Evolutionary conservation across 257 asterid species (phyloP).

Genomic region (Salvia rosmarinus): DNA sequence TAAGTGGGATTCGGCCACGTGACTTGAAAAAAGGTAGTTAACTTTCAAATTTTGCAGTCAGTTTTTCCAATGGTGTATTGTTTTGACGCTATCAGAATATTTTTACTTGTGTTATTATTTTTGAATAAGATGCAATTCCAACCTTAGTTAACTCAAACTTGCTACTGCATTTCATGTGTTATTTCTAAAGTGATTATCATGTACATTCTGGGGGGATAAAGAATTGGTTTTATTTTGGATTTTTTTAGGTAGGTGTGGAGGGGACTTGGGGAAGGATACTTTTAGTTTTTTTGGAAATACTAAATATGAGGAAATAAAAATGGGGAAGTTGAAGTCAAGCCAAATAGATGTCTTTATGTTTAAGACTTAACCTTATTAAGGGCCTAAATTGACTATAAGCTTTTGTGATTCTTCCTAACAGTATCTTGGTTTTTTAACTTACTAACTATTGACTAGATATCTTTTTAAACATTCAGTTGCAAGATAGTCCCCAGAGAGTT

Average conservation of each 20-base stretch:
- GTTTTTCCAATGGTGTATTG: background rate
- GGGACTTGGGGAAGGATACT: background rate
- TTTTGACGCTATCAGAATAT: background rate
- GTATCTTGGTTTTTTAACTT: background rate
- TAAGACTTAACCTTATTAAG: background rate
- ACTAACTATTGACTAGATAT: background rate
- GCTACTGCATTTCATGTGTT: background rate
- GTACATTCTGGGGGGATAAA: background rate
- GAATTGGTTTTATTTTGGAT: background rate
- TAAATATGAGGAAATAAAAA: background rate
- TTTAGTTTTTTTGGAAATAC: background rate
- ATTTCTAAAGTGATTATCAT: conserved; percentile 2
- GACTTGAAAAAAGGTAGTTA: conserved; percentile 81
- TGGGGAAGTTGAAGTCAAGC: background rate
- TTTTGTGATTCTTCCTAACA: background rate
- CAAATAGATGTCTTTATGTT: background rate
- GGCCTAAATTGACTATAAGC: background rate
- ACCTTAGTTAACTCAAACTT: background rate
- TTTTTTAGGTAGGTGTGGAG: background rate
- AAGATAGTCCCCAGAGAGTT: background rate
- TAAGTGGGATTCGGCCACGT: conserved; percentile 91
- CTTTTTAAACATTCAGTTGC: background rate
- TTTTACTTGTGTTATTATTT: background rate
- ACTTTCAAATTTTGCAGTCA: background rate
- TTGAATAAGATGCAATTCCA: background rate